Evolutionary conservation across 2,329 filamentous ascomycete genomes (phyloP).

Genomic region (Phaeosphaeriaceae sp.): DNA sequence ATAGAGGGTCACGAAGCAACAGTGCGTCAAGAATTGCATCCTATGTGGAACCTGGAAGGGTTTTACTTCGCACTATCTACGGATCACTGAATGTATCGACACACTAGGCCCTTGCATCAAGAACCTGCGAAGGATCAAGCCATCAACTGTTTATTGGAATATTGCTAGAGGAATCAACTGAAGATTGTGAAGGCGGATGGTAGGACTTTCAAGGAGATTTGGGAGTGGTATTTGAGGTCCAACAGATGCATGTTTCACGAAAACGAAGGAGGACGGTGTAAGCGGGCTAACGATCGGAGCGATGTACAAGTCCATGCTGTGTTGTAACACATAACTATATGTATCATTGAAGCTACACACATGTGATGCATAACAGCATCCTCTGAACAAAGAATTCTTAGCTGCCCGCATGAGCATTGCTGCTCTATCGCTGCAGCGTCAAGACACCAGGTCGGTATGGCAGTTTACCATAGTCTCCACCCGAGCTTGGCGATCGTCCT

Average conservation of each 20-base stretch:
- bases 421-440: conserved; percentile 50
- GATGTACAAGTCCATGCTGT: neutral
- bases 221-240: neutral
- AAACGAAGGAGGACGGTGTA: neutral
- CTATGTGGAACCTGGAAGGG: neutral
- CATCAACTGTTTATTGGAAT: too few species aligned
- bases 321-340: neutral
- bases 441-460: conserved; percentile 66
- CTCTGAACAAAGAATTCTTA: neutral
- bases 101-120: too few species aligned
- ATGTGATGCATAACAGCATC: neutral
- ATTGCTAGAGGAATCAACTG: neutral
- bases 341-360: neutral
- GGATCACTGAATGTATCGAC: too few species aligned
- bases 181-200: neutral
- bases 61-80: too few species aligned
- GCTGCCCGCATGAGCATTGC: too few species aligned
- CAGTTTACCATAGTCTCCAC: conserved; percentile 57
- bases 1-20: neutral
- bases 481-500: conserved; percentile 51
- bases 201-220: neutral
- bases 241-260: neutral
- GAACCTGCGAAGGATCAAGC: too few species aligned
- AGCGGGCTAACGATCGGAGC: neutral
- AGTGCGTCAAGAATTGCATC: neutral